Conservation (phyloP, 352 stramenopile genomes). For the Globisporangium spinosum region DNA sequence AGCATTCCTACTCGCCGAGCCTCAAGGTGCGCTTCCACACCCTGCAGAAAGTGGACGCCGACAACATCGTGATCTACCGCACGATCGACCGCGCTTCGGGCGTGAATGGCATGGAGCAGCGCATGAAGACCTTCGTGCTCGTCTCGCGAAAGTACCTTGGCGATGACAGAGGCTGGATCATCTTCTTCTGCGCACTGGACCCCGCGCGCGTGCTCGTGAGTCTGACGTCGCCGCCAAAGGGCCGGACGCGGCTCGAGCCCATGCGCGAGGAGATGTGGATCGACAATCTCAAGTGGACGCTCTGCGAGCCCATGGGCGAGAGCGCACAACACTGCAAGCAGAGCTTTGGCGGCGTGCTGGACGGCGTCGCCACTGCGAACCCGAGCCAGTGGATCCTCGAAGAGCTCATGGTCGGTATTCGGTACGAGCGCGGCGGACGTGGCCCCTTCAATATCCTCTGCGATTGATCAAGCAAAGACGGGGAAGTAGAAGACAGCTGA, state of each 20-base stretch:
- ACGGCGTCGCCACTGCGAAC: conserved; percentile 14
- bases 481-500: neutral
- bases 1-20: conserved; percentile 17
- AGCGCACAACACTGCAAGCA: conserved; percentile 14
- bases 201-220: conserved; percentile 10
- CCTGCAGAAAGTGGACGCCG: conserved; percentile 15
- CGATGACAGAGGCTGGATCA: conserved; percentile 1
- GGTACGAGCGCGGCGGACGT: conserved; percentile 12
- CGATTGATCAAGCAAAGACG: neutral
- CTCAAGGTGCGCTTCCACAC: conserved; percentile 18
- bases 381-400: conserved; percentile 21
- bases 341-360: conserved; percentile 17
- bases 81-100: conserved; percentile 13
- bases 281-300: conserved; percentile 18
- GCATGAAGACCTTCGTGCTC: conserved; percentile 18
- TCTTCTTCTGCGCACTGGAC: conserved; percentile 12
- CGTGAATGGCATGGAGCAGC: conserved; percentile 7
- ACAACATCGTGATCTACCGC: conserved; percentile 19
- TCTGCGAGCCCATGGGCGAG: conserved; percentile 17
- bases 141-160: conserved; percentile 6
- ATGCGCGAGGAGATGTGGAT: conserved; percentile 19
- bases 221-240: neutral
- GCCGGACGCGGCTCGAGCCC: conserved; percentile 6
- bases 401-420: conserved; percentile 19
- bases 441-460: conserved; percentile 13